Base-by-base conservation (phyloP, 75 land plant species). In the Cupressus sempervirens region DNA sequence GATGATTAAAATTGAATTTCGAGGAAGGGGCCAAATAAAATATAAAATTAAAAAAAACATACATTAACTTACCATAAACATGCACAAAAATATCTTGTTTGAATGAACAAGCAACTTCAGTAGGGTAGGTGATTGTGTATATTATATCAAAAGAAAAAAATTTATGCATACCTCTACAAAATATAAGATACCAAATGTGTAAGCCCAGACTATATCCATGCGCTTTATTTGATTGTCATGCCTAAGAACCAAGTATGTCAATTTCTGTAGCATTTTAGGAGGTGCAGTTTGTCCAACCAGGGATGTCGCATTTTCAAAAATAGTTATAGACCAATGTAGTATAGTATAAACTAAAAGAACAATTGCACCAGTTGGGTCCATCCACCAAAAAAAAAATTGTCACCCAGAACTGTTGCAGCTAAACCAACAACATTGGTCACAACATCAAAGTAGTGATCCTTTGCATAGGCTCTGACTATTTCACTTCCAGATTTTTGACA, bases 391-490 rank as follows among this genome's bases (percentile, higher is more conserved):
- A 48, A 91, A 91, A 81, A 84, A 96, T 96, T 84, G 68, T 97
- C 93, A 18, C 93, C 98, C 83, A 97, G 92, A 34, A 96, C 74
- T 74, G 96, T 96, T 76, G 99, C 96, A 73, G 89, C 93, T 79
- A 95, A 86, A 38, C 98, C 96, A 3, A 94, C 91, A 29, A 92
- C 87, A 86, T 97, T 97, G 67, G 98, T 97, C 26, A 97, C 70
- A 76, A 96, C 93, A 88, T 96, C 99, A 87, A 97, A 96, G 77
- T 88, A 93, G 83, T 97, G 98, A 88, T 97, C 99, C 98, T 93
- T 88, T 54, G 98, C 93, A 90, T 95, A 97, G 15, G 95, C 96
- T 67, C 91, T 94, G 35, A 97, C 93, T 38, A 95, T 97, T 84
- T 90, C 86, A 87, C 91, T 93, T 72, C 88, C 84, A n/a, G 95